Conservation (phyloP, 2,329 filamentous ascomycete species). For the Calonectria hongkongensis region DNA sequence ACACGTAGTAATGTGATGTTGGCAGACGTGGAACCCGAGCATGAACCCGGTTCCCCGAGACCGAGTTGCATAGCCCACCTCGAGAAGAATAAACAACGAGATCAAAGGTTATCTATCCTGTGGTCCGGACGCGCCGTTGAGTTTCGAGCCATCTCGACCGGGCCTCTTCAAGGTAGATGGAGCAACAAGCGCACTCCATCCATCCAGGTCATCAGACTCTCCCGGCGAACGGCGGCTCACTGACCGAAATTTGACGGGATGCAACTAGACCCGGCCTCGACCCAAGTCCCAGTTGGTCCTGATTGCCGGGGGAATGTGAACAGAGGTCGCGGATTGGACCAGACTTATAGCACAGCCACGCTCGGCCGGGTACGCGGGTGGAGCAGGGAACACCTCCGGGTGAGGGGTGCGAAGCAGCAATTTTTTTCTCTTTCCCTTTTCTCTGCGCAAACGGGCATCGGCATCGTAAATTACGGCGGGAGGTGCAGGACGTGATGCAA, state of each 20-base stretch:
- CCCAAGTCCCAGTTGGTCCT: not conserved
- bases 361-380: slow-evolving; percentile 12
- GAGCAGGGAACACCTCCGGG: slow-evolving; percentile 9
- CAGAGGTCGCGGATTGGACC: slow-evolving; percentile 26
- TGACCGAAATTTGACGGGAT: slow-evolving; percentile 19
- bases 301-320: slow-evolving; percentile 11
- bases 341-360: slow-evolving; percentile 30
- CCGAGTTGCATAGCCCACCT: slow-evolving; percentile 36
- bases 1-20: slow-evolving; percentile 24
- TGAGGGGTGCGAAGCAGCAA: not conserved
- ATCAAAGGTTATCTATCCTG: not conserved
- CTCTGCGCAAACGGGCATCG: not conserved
- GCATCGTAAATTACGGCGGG: slow-evolving; percentile 4
- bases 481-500: slow-evolving; percentile 21
- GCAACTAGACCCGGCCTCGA: not conserved
- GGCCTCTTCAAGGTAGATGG: not conserved
- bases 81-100: not conserved
- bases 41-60: not conserved
- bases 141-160: not conserved
- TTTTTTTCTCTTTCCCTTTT: not conserved
- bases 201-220: not conserved
- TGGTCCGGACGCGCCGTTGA: not conserved
- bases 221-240: not conserved
- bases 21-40: slow-evolving; percentile 19
- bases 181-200: not conserved